These are phyloP conservation scores for Murraya koenigii DNA, from an alignment of 345 rosid genomes.

Conservation along the genomic window DNA sequence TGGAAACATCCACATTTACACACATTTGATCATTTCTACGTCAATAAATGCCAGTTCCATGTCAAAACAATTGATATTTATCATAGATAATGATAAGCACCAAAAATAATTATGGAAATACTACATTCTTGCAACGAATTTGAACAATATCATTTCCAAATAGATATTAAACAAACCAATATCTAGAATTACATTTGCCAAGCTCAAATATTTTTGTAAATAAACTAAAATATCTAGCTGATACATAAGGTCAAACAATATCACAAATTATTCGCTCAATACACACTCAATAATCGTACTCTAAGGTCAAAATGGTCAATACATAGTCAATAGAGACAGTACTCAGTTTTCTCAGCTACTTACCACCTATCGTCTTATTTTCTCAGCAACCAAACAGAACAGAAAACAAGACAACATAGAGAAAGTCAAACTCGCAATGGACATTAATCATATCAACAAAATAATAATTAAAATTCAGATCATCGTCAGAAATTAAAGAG, in stretches of 20 bases:
- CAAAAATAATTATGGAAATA: neutral
- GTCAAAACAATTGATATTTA: neutral
- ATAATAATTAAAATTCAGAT: neutral
- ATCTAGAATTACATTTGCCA: neutral
- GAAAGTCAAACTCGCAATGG: neutral
- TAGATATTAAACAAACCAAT: neutral
- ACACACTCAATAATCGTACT: neutral
- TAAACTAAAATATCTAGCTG: neutral
- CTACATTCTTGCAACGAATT: neutral
- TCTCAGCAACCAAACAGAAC: slow-evolving; percentile 7
- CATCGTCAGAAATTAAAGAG: neutral
- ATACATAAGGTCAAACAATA: neutral
- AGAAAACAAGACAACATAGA: neutral
- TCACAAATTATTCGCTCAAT: neutral
- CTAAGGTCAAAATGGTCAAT: neutral
- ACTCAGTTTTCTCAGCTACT: neutral
- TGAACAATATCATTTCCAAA: neutral
- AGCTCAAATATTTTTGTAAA: neutral
- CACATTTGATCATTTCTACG: neutral
- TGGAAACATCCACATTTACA: neutral
- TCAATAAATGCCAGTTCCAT: neutral
- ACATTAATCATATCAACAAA: neutral
- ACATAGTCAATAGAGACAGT: neutral
- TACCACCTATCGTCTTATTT: neutral
- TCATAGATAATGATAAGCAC: neutral